Base-by-base conservation (phyloP, 2,329 filamentous ascomycete genomes). In the Fusarium heterosporum region DNA sequence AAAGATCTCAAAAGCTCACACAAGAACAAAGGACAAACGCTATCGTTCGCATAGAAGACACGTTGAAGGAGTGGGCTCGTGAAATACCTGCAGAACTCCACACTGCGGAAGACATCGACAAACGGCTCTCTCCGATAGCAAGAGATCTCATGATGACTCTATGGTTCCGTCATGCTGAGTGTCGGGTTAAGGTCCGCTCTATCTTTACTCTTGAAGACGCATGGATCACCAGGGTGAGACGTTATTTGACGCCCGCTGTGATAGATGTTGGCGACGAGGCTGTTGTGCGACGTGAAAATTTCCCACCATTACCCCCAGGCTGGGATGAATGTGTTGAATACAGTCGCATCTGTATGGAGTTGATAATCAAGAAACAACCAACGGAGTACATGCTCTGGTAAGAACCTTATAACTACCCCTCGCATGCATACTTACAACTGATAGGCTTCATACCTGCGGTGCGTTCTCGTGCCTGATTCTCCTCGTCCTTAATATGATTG, bases 401-500 rank as follows among this genome's bases (percentile, higher is more conserved):
- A 50, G 54, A 11, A 8, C 3, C 1, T 2, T 2, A 1, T 13
- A 4, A 4, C 0, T 5, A 2, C 1, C 4, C 4, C 6, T 1
- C 0, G 8, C 8, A 22, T 3, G 0, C 1, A 1, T 1, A 10
- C 8, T 11, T 55, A 62, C 4, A 55, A 3, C 3, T 4, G 8
- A 14, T 2, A 72, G 69, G 69, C 58, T 72, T 7, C 64, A 64
- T 4, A 55, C 47, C 8, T 72, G 69, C 38, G 53, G 61, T 26
- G 56, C 55, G 14, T 64, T 61, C 6, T 64, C 64, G 1, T 67
- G 58, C 14, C 29, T 72, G 5, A 30, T 69, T 13, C 48, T 72
- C 13, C 39, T 72, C 0, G 47, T 69, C 13, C 52, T 72, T 26
- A 72, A 72, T 14, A 68, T 71, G 38, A 65, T 72, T 3, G 69